Base-by-base conservation (phyloP, 768 basidiomycete species). In the Tremella mesenterica region DNA sequence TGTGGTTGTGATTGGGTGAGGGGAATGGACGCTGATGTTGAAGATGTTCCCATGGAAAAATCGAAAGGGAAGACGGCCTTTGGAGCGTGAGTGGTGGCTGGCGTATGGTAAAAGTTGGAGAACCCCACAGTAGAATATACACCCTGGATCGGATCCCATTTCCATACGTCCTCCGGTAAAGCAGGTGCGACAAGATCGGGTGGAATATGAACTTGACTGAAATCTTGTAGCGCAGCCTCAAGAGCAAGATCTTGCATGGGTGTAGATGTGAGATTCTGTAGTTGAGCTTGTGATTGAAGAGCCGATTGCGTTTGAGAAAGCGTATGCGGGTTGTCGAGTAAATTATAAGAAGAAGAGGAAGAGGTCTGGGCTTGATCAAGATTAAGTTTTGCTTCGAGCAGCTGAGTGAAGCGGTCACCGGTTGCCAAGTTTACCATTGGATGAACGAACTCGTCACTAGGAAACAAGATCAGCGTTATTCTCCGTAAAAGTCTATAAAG, bases 371-470 rank as follows among this genome's bases (percentile, higher is more conserved):
- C 29, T 31, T 27, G 53, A 30, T 51, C 47, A 34, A 62, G 34
- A 10, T 41, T 49, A 25, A 68, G 55, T 46, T 68, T 68, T 4
- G 56, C 54, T 44, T 62, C 61, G 14, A 68, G 58, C 13, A 68
- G 54, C 45, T 68, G 63, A 30, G 54, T 48, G 45, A 63, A 68
- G 21, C 66, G 56, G 23, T 58, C 57, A 13, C 66, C 66, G 2
- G 66, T 68, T 16, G 48, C 27, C 16, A 50, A 25, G 38, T 34
- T 27, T 3, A 25, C 33, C 13, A 27, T 9, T 18, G 44, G 45
- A 23, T 51, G 26, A 41, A 50, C 48, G 47, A 44, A 23, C 2
- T 12, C 38, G 18, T 51, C 49, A 12, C 38, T 56, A n/a, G n/a
- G n/a, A n/a, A n/a, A n/a, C n/a, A n/a, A n/a, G n/a, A n/a, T n/a